A percentile compares a stretch with the other conserved stretches of the same genome.
phyloP scores from a whole-genome alignment of 306 rosid genomes.

The Boehmeria nivea region DNA sequence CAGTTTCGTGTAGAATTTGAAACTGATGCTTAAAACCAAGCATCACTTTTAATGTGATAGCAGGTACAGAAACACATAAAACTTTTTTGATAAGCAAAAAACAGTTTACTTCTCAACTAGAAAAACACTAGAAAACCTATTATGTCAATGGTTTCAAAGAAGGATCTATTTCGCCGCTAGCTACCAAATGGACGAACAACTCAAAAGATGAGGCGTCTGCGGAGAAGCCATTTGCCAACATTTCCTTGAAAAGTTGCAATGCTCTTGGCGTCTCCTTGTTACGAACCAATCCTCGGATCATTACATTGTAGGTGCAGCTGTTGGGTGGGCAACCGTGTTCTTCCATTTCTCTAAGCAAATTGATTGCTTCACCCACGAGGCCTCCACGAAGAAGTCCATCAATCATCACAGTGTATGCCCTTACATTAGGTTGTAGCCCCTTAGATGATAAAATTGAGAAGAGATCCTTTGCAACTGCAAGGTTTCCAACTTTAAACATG shows the following conservation, averaged over 20 bases:
- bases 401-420: too few relatives aligned
- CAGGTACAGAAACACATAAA: too few relatives aligned
- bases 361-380: too few relatives aligned
- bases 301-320: slow-evolving; percentile 10
- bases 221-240: slow-evolving; percentile 9
- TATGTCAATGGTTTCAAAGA: neutral
- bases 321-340: too few relatives aligned
- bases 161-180: neutral
- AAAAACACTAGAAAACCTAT: neutral
- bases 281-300: neutral
- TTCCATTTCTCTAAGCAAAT: too few relatives aligned
- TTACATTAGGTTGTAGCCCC: too few relatives aligned
- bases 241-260: neutral
- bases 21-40: too few relatives aligned
- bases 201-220: slow-evolving; percentile 1
- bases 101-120: too few relatives aligned
- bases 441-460: neutral
- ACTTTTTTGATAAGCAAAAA: too few relatives aligned
- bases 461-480: slow-evolving; percentile 8
- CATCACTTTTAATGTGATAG: too few relatives aligned
- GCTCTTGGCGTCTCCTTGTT: slow-evolving; percentile 4
- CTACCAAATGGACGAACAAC: neutral
- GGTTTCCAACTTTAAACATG: slow-evolving; percentile 2
- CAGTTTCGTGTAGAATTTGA: too few relatives aligned
- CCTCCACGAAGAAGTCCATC: too few relatives aligned